Conservation (phyloP, 1,284 basidiomycete genomes). For the Vanrija sp. region DNA sequence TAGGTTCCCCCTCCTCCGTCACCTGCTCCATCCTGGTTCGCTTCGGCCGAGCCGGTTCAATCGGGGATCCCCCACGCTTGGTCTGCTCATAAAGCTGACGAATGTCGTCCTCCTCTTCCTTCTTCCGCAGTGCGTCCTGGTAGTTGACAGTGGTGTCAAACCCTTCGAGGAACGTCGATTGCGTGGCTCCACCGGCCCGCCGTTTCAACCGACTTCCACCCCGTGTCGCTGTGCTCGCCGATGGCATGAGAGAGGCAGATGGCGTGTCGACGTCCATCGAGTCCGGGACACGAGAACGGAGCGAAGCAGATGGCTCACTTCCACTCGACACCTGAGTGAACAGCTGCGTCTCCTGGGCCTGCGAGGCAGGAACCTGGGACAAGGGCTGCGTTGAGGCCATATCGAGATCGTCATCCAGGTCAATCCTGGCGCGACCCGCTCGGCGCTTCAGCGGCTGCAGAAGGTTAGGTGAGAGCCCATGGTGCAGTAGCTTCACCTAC, state of each 20-base stretch:
- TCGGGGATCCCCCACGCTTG: conserved; percentile 15
- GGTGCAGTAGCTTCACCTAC: too few species aligned
- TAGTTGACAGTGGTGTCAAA: conserved; percentile 19
- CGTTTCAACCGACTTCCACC: conserved; percentile 15
- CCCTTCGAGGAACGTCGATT: conserved; percentile 17
- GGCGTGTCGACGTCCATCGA: conserved; percentile 15
- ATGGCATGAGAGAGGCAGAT: not conserved
- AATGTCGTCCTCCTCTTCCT: conserved; percentile 30
- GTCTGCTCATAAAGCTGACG: conserved; percentile 39
- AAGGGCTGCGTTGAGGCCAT: not conserved
- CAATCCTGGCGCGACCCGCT: conserved; percentile 21
- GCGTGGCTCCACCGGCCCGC: conserved; percentile 15
- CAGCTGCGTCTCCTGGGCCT: conserved; percentile 9
- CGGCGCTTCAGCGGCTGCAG: conserved; percentile 26
- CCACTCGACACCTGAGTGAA: not conserved
- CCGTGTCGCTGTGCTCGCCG: not conserved
- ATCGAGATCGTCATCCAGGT: conserved; percentile 17
- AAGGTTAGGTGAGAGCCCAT: conserved; percentile 1
- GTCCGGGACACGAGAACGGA: conserved; percentile 9
- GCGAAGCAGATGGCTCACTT: not conserved
- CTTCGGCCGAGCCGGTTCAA: conserved; percentile 11
- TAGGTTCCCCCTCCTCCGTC: not conserved
- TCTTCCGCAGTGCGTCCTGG: conserved; percentile 19
- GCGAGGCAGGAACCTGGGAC: conserved; percentile 1
- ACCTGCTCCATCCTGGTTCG: not conserved